These are phyloP conservation scores for Alternaria incomplexa DNA, from an alignment of 2,329 filamentous ascomycete species.

Conservation along the genomic window DNA sequence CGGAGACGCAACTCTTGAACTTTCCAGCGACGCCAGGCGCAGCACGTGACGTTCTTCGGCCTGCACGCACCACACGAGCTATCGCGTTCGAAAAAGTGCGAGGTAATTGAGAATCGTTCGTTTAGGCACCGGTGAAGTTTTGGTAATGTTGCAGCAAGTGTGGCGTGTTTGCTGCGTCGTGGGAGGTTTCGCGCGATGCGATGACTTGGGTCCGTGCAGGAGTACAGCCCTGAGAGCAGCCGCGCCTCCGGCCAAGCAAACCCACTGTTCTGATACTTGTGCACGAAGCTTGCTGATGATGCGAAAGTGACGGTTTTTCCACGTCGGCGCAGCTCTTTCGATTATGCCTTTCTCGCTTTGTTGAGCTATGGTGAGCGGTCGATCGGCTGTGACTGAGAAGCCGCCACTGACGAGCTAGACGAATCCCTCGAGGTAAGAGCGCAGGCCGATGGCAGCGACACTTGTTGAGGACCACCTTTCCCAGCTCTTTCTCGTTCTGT, in stretches of 20 bases:
- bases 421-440: conserved; percentile 13
- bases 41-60: conserved; percentile 26
- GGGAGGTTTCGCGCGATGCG: conserved; percentile 34
- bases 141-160: conserved; percentile 28
- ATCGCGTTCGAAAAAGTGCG: conserved; percentile 22
- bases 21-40: conserved; percentile 22
- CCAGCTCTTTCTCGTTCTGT: conserved; percentile 13
- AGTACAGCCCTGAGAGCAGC: conserved; percentile 22
- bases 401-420: conserved; percentile 18
- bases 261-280: conserved; percentile 3
- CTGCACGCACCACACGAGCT: conserved; percentile 18
- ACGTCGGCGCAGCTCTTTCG: conserved; percentile 4
- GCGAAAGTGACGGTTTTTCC: background rate
- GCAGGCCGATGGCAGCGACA: conserved; percentile 6
- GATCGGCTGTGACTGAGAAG: conserved; percentile 17
- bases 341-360: conserved; percentile 10
- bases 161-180: conserved; percentile 29
- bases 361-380: conserved; percentile 11
- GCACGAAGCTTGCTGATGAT: conserved; percentile 1
- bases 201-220: conserved; percentile 31
- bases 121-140: conserved; percentile 16
- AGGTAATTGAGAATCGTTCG: conserved; percentile 22
- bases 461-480: background rate
- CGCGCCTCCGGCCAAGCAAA: conserved; percentile 15
- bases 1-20: conserved; percentile 26